Evolutionary conservation across 2,329 filamentous ascomycete genomes (phyloP).

Genomic region (Xylariaceae sp.): DNA sequence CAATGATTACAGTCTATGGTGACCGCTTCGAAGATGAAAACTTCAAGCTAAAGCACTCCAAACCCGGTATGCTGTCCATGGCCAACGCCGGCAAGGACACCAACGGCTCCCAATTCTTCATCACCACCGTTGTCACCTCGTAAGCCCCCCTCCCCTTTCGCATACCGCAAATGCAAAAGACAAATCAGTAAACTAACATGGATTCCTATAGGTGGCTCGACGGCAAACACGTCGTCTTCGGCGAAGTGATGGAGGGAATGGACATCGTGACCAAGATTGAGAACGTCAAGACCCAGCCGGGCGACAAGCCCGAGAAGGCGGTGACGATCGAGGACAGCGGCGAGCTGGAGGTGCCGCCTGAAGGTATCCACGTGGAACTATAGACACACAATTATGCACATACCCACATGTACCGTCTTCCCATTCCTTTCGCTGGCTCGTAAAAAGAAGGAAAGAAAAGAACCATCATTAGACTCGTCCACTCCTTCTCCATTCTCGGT

Average conservation of each 20-base stretch:
- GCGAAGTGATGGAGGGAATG: slow-evolving; percentile 86
- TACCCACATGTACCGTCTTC: slow-evolving; percentile 32
- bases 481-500: slow-evolving; percentile 41
- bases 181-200: slow-evolving; percentile 25
- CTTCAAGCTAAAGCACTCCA: slow-evolving; percentile 93
- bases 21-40: slow-evolving; percentile 87
- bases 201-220: slow-evolving; percentile 71
- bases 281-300: slow-evolving; percentile 66
- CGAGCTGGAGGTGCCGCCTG: slow-evolving; percentile 80
- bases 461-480: slow-evolving; percentile 30
- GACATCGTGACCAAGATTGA: slow-evolving; percentile 82
- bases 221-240: slow-evolving; percentile 84
- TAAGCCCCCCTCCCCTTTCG: slow-evolving; percentile 48
- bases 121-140: slow-evolving; percentile 81
- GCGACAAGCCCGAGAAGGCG: slow-evolving; percentile 71
- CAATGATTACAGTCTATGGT: slow-evolving; percentile 72
- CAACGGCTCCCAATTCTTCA: slow-evolving; percentile 91
- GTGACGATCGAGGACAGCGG: slow-evolving; percentile 85
- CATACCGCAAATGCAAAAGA: not conserved
- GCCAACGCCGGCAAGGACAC: slow-evolving; percentile 85
- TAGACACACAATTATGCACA: slow-evolving; percentile 56
- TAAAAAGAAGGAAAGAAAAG: slow-evolving; percentile 16
- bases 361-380: slow-evolving; percentile 93
- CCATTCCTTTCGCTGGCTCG: slow-evolving; percentile 35
- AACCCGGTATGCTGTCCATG: slow-evolving; percentile 84